Percentiles rank a stretch among this genome's conserved stretches.
phyloP scores from a whole-genome alignment of 495 filamentous ascomycete genomes.

The Daldinia vernicosa region DNA sequence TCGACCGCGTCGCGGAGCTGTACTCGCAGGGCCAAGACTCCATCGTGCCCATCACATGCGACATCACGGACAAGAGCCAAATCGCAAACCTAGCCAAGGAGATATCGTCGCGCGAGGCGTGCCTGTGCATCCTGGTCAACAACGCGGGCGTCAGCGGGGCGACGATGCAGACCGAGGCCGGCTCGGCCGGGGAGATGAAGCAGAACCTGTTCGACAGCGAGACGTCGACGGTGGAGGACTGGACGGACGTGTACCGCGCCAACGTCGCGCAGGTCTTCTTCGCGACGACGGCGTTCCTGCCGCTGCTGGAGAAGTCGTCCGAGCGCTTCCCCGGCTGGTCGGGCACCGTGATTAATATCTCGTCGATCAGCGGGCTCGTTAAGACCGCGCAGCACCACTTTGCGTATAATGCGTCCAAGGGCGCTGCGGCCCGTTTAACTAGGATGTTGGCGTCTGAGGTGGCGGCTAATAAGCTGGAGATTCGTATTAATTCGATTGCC shows the following conservation, averaged over 20 bases:
- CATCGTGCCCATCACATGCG: slow-evolving; percentile 50
- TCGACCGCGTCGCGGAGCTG: slow-evolving; percentile 45
- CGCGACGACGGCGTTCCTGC: slow-evolving; percentile 76
- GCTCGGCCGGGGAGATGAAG: slow-evolving; percentile 59
- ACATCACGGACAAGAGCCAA: slow-evolving; percentile 56
- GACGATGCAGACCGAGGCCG: slow-evolving; percentile 65
- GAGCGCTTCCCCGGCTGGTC: slow-evolving; percentile 61
- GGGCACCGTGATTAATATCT: slow-evolving; percentile 78
- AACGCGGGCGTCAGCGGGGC: slow-evolving; percentile 67
- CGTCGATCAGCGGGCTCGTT: slow-evolving; percentile 75
- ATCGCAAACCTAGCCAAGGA: slow-evolving; percentile 70
- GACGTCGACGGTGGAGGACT: slow-evolving; percentile 74
- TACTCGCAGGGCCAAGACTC: slow-evolving; percentile 46
- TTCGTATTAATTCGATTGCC: slow-evolving; percentile 78
- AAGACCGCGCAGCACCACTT: slow-evolving; percentile 78
- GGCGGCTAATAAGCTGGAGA: slow-evolving; percentile 74
- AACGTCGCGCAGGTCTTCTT: slow-evolving; percentile 86
- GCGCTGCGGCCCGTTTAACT: slow-evolving; percentile 76
- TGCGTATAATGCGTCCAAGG: slow-evolving; percentile 79
- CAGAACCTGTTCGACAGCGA: slow-evolving; percentile 70
- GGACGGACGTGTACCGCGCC: slow-evolving; percentile 77
- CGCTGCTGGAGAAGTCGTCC: slow-evolving; percentile 68
- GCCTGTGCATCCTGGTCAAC: slow-evolving; percentile 80
- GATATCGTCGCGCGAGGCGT: slow-evolving; percentile 66
- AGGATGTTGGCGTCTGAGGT: slow-evolving; percentile 77